Evolutionary conservation across 495 filamentous ascomycete species (phyloP), one percentile per base, ranked within the genome.

Genomic region (Lepraria neglecta): DNA sequence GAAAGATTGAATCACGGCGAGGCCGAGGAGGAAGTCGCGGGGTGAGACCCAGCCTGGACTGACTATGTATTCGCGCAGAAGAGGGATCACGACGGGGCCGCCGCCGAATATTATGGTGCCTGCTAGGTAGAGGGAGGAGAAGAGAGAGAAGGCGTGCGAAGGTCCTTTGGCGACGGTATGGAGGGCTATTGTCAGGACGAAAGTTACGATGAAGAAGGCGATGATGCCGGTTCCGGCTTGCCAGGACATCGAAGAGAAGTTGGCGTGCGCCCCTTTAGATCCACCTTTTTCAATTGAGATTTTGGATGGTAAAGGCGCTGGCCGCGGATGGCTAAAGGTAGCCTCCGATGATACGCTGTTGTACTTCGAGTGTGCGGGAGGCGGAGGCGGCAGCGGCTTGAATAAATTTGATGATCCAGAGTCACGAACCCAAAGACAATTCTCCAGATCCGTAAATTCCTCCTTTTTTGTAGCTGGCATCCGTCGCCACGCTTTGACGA

Each of bases 71-170:
- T 85, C 83, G 53, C 87, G 82, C 4, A 92, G 77, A 3, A 92
- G 79, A 0, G 90, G 90, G 56, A 95, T 89, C 4, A 95, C 90
- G 24, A 92, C 90, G 0, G 90, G 90, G 5, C 90, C 89, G 35
- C 90, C 90, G 27, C 89, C 90, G 67, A 95, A 91, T 67, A 92
- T 92, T 61, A 95, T 86, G 3, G 90, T 95, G n/a, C 90, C 89
- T 4, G 90, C 88, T 7, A 92, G 83, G 70, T 87, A 92, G 74
- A 95, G 84, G 71, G 88, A 91, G 7, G 87, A 77, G 71, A 92
- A 92, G 54, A 94, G 79, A 46, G 78, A 73, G 60, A 87, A 81
- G 15, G 77, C 69, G 0, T 84, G 73, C 0, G 85, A 74, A 0
- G 69, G 67, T 27, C 61, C 74, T 0, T 70, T 69, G 10, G 62